Percentiles rank a stretch among this genome's conserved stretches.
These are phyloP conservation scores for Priceomyces melissophilus DNA, from an alignment of 805 yeast genomes.

Conservation along the genomic window DNA sequence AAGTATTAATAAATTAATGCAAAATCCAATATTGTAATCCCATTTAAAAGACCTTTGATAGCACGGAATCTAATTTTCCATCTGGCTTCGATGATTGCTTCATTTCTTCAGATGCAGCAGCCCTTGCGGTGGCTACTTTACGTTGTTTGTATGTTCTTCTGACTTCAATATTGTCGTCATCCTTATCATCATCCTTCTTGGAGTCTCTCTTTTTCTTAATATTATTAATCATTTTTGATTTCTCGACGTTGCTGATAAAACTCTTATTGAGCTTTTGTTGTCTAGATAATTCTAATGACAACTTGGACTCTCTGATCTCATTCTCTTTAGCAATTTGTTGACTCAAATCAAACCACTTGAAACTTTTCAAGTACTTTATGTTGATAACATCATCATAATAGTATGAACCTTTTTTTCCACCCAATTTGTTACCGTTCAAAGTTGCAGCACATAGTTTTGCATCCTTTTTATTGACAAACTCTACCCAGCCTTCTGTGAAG, in stretches of 20 bases:
- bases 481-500: conserved; percentile 97
- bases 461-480: conserved; percentile 74
- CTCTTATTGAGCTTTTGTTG: conserved; percentile 84
- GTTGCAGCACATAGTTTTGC: conserved; percentile 88
- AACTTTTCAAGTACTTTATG: conserved; percentile 82
- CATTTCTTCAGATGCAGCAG: conserved; percentile 51
- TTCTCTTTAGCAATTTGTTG: conserved; percentile 89
- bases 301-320: conserved; percentile 81
- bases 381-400: conserved; percentile 94
- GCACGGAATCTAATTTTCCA: conserved; percentile 44
- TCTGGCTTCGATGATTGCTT: conserved; percentile 40
- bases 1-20: neutral
- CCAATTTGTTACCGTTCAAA: conserved; percentile 82
- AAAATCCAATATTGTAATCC: conserved; percentile 1
- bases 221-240: conserved; percentile 72
- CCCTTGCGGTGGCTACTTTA: conserved; percentile 61
- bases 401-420: conserved; percentile 87
- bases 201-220: conserved; percentile 51
- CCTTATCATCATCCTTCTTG: conserved; percentile 16
- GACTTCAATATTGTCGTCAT: conserved; percentile 27
- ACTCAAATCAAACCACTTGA: conserved; percentile 93
- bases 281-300: conserved; percentile 84
- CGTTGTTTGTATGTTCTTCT: conserved; percentile 70
- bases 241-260: conserved; percentile 80
- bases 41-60: conserved; percentile 50